Evolutionary conservation across 2,329 filamentous ascomycete genomes (phyloP), one percentile per base, ranked within the genome.

Genomic region (Hymenoscyphus fructigenus): DNA sequence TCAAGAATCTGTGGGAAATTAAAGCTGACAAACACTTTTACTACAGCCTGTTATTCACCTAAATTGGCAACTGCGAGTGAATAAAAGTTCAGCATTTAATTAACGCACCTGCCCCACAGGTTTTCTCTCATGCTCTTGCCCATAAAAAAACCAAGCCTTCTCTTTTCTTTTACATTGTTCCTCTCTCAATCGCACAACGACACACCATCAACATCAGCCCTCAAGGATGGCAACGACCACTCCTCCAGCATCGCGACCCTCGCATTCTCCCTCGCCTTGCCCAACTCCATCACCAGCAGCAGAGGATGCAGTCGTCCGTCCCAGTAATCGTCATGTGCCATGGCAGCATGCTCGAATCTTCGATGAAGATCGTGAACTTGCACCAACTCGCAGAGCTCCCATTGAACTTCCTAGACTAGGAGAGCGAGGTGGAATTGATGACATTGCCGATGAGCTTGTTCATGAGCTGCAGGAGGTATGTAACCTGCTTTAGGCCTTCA

Each of bases 261-360:
- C 47, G 5, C 47, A 3, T 14, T 53, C 47, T 26, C 47, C 47
- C 5, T 53, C 47, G 9, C 47, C 47, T 53, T 50, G n/a, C 9
- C n/a, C 6, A 9, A 20, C n/a, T 50, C 17, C 44, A 50, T 3
- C 47, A 53, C n/a, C 12, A 26, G n/a, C 12, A 26, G n/a, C 20
- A 14, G 23, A 26, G 14, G 20, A 23, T 53, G 47, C 47, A 53
- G 20, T 4, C 5, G n/a, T 53, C n/a, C 47, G 47, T 53, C 47
- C 47, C 47, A 53, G 47, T 20, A 53, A 10, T 23, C 47, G 47
- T n/a, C 23, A 23, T 23, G 10, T 53, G 20, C 47, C 47, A 53
- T 53, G 47, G 47, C 47, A 53, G 20, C 47, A 53, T 53, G 47
- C 20, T 26, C 47, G 47, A 15, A 53, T 53, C 20, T 53, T 53